phyloP scores from a whole-genome alignment of 2,329 filamentous ascomycete species.

The Monilinia vaccinii-corymbosi region DNA sequence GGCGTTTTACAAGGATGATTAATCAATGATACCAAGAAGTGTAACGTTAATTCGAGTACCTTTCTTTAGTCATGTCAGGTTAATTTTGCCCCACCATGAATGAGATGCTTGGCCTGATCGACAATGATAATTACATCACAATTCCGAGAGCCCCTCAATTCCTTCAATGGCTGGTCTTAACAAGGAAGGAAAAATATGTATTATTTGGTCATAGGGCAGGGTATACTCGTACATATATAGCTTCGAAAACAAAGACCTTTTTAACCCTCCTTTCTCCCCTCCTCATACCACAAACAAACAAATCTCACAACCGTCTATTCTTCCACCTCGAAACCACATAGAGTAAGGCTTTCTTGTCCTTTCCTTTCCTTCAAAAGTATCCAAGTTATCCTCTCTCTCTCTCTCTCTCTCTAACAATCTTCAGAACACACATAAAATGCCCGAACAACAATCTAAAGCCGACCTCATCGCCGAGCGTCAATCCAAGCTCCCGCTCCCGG shows the following conservation, averaged over 20 bases:
- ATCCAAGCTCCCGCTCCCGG: conserved; percentile 69
- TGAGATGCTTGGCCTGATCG: neutral
- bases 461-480: conserved; percentile 58
- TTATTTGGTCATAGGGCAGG: conserved; percentile 3
- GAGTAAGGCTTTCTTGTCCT: neutral
- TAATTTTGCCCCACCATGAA: neutral
- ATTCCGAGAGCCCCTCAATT: neutral
- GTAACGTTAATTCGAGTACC: no score
- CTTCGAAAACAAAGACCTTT: neutral
- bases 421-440: conserved; percentile 16
- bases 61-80: neutral
- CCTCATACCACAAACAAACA: conserved; percentile 3
- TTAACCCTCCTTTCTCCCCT: neutral
- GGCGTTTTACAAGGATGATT: conserved; percentile 22
- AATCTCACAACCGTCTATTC: neutral
- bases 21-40: conserved; percentile 25
- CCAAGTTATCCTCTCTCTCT: neutral
- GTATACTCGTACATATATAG: no score
- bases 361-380: neutral
- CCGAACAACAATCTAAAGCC: conserved; percentile 40
- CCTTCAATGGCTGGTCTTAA: neutral
- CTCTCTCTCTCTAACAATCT: neutral
- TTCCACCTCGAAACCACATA: neutral
- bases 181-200: neutral
- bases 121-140: conserved; percentile 5